Evolutionary conservation across 257 asterid genomes (phyloP), one percentile per base, ranked within the genome.

Genomic region (Salvia splendens): DNA sequence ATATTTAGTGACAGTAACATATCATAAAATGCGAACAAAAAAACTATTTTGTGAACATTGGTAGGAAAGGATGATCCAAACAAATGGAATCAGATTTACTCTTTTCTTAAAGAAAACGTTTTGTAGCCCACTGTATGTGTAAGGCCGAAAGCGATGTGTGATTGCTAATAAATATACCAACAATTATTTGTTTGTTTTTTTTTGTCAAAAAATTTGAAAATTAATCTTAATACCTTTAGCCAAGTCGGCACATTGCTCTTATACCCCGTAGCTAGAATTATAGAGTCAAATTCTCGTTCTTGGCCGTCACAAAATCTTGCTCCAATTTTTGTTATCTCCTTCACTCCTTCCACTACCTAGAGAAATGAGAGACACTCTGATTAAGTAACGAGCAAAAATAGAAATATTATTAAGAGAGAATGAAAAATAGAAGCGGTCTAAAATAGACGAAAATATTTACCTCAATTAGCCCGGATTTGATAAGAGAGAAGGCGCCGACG

Each of bases 231-330:
- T 80, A 90, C 99, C 97, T 91, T 84, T 48, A 94, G 94, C 99
- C 99, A 93, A 68, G 42, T 59, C 4, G 97, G 97, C 17, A 93
- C 99, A 66, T 88, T 93, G 82, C 99, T 90, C 82, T 84, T 90
- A 82, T 93, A 93, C 28, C 99, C 99, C 6, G 99, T 90, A 62
- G 99, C 99, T 5, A 93, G 62, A 16, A 93, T 90, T 58, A 93
- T 84, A 2, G 95, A 72, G 75, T 93, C 99, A 73, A 85, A 93
- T 64, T 80, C 95, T 8, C 65, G 75, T 70, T 88, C 99, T 75
- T 88, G 86, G 5, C 97, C 97, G 63, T 93, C 89, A 4, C 85
- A 46, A 73, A 90, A 93, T 58, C 72, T 88, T 15, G 99, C 97
- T 28, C 99, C 99, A 0, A 54, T 78, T 75, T 53, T 74, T 0